Conservation (phyloP, 805 yeast genomes). For the Metschnikowia anglica region DNA sequence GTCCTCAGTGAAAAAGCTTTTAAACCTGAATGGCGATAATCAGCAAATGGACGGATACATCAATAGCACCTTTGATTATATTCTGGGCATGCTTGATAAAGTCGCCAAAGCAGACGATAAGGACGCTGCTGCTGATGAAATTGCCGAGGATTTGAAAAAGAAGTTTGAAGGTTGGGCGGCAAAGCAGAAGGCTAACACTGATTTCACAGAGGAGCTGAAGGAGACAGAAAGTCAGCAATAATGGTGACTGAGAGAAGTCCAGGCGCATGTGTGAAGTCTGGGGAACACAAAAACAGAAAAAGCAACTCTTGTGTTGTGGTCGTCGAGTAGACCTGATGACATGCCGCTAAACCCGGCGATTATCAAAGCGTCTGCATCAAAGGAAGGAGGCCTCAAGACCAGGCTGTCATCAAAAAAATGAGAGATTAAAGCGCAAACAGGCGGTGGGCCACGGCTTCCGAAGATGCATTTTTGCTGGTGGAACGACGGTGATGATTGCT, state of each 20-base stretch:
- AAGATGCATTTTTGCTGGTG: no score
- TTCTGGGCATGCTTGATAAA: constrained; percentile 26
- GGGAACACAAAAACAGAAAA: no score
- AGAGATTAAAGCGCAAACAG: no score
- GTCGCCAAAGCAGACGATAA: constrained; percentile 34
- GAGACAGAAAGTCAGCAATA: neutral
- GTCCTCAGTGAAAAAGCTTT: constrained; percentile 8
- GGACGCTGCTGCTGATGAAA: constrained; percentile 34
- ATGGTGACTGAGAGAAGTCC: neutral
- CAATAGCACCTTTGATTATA: constrained; percentile 27
- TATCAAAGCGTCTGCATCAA: no score
- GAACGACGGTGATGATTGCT: no score
- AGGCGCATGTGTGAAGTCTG: no score
- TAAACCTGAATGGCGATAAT: constrained; percentile 33
- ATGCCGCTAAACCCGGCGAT: no score
- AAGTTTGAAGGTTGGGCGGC: constrained; percentile 31
- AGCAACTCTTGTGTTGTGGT: no score
- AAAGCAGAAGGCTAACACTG: neutral
- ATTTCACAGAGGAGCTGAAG: neutral
- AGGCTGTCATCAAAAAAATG: no score
- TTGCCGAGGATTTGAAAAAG: constrained; percentile 34
- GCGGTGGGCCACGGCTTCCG: no score
- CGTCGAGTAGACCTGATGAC: no score
- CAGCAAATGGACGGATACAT: constrained; percentile 30
- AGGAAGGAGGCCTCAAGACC: no score